Conservation (phyloP, 805 yeast species). For the Zygotorulaspora florentina region DNA sequence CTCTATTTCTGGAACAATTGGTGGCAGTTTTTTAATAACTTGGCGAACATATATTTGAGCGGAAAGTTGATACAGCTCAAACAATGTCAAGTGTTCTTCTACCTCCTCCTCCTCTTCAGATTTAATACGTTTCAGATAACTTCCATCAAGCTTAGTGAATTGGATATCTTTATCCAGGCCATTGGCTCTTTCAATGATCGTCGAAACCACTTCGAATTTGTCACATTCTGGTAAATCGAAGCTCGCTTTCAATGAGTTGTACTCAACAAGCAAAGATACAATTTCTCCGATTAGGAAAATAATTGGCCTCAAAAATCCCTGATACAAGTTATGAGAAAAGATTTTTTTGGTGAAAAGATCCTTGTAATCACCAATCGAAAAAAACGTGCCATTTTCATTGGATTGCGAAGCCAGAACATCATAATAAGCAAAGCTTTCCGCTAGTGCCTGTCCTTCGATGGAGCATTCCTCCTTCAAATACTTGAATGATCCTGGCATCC, state of each 20-base stretch:
- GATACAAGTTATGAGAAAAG: not conserved
- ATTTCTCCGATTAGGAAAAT: not conserved
- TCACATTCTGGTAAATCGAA: conserved; percentile 1
- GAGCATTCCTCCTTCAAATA: not conserved
- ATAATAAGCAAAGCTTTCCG: conserved; percentile 2
- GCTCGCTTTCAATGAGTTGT: not conserved
- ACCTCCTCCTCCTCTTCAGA: not conserved
- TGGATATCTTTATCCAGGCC: not conserved
- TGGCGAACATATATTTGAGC: conserved; percentile 1
- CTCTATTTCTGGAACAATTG: conserved; percentile 1
- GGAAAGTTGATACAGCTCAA: conserved; percentile 1
- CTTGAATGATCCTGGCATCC: not conserved
- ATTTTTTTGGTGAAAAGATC: not conserved
- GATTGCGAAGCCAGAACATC: conserved; percentile 1
- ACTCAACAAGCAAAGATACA: conserved; percentile 1
- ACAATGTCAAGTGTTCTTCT: not conserved
- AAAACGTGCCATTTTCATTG: not conserved
- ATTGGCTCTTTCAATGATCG: not conserved
- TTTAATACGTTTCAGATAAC: not conserved
- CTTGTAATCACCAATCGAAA: not conserved
- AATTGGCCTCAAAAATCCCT: not conserved
- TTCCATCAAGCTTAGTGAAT: not conserved
- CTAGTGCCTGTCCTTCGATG: not conserved
- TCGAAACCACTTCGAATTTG: not conserved
- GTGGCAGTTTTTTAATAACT: not conserved